Conservation (phyloP, 352 stramenopile genomes). For the Bremia lactucae region DNA sequence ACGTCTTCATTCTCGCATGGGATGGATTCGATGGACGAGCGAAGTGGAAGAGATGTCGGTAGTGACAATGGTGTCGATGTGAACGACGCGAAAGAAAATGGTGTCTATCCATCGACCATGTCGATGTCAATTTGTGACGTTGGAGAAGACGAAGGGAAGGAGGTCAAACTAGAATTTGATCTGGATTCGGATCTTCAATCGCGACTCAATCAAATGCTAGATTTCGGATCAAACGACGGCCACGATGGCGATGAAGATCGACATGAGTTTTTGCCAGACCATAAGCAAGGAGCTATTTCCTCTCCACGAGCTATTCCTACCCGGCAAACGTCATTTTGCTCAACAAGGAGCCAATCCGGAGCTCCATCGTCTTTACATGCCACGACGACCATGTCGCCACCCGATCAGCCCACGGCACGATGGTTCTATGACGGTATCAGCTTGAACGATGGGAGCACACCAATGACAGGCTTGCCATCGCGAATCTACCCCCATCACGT, state of each 20-base stretch:
- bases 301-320: conserved; percentile 33
- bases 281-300: conserved; percentile 3
- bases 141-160: conserved; percentile 54
- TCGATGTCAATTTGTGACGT: conserved; percentile 78
- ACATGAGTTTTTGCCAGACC: conserved; percentile 4
- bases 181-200: conserved; percentile 66
- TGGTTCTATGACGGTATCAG: conserved; percentile 70
- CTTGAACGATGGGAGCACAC: conserved; percentile 19
- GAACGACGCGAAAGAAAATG: conserved; percentile 16
- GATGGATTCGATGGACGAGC: conserved; percentile 42
- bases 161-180: conserved; percentile 77
- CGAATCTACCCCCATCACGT: conserved; percentile 82
- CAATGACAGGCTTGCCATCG: conserved; percentile 41
- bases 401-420: conserved; percentile 59
- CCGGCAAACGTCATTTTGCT: conserved; percentile 46
- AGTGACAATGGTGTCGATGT: conserved; percentile 10
- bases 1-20: conserved; percentile 58
- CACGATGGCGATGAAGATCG: conserved; percentile 30
- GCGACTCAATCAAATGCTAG: conserved; percentile 60
- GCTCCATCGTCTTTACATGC: conserved; percentile 32
- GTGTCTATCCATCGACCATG: conserved; percentile 31
- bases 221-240: conserved; percentile 42
- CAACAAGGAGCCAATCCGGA: conserved; percentile 36
- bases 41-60: conserved; percentile 7
- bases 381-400: conserved; percentile 37